Evolutionary conservation across 2,329 filamentous ascomycete species (phyloP).

Genomic region (Aspergillus melleus): DNA sequence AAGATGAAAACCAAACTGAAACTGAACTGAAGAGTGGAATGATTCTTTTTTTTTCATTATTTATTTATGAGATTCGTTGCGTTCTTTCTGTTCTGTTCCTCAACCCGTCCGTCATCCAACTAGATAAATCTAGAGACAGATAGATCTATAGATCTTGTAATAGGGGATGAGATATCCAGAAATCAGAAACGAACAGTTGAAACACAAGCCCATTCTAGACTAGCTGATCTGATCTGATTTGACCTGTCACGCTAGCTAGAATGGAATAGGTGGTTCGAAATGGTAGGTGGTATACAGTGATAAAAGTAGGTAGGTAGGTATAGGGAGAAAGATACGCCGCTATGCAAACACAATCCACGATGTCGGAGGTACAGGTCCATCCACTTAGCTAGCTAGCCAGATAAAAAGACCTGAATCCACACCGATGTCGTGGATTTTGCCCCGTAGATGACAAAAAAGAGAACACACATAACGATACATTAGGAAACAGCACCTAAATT

Average conservation of each 20-base stretch:
- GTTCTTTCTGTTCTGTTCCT: constrained; percentile 1
- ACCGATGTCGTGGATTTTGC: not conserved
- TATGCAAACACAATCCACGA: constrained; percentile 22
- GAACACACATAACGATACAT: constrained; percentile 8
- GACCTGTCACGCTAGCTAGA: too few relatives aligned
- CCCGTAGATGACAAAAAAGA: not conserved
- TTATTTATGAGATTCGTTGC: not conserved
- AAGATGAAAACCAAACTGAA: not conserved
- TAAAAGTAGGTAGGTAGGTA: not conserved
- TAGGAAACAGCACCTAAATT: constrained; percentile 4
- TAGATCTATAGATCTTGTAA: not conserved
- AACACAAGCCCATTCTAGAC: not conserved
- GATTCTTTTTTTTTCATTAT: constrained; percentile 11
- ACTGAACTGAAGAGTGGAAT: constrained; percentile 18
- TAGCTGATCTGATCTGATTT: too few relatives aligned
- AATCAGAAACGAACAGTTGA: not conserved
- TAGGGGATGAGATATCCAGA: too few relatives aligned
- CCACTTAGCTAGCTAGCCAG: not conserved
- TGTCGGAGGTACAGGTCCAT: not conserved
- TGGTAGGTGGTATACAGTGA: constrained; percentile 15
- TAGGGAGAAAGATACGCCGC: constrained; percentile 16
- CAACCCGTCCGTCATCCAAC: not conserved
- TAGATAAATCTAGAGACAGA: constrained; percentile 5
- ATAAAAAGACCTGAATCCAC: not conserved
- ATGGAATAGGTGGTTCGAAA: not conserved